Percentiles rank a stretch among this genome's conserved stretches.
Evolutionary conservation across 2,329 filamentous ascomycete genomes (phyloP).

Genomic region (Sphaerostilbella broomeana): DNA sequence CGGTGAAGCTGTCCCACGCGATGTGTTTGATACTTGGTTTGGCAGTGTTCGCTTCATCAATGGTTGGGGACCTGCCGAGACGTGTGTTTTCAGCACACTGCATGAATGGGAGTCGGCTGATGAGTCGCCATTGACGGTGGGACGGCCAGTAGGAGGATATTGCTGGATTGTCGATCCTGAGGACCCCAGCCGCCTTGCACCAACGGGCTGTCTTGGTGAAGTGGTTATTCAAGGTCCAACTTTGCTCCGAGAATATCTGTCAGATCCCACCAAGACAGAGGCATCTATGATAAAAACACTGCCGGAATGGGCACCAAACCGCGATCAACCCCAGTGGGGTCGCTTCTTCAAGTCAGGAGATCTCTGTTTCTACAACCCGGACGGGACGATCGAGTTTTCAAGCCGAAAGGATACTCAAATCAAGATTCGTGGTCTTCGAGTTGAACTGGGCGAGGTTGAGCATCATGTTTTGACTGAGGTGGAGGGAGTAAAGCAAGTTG

Average conservation of each 20-base stretch:
- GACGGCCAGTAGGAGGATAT: conserved; percentile 3
- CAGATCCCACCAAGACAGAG: conserved; percentile 2
- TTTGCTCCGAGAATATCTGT: conserved; percentile 6
- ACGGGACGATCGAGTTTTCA: conserved; percentile 1
- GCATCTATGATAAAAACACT: conserved; percentile 3
- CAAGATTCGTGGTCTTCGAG: conserved; percentile 1
- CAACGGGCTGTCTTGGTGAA: conserved; percentile 8
- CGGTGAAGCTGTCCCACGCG: conserved; percentile 4
- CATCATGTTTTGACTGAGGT: conserved; percentile 4
- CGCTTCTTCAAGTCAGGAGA: conserved; percentile 10
- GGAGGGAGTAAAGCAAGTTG: conserved; percentile 4
- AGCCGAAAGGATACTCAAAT: conserved; percentile 7
- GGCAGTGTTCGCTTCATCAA: conserved; percentile 3
- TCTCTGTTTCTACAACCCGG: conserved; percentile 2
- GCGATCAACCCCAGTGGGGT: background rate
- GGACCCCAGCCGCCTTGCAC: conserved; percentile 1
- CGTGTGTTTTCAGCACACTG: conserved; percentile 7
- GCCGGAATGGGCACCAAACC: conserved; percentile 2
- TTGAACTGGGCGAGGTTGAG: conserved; percentile 7
- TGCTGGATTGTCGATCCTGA: conserved; percentile 12
- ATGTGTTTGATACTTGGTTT: conserved; percentile 5
- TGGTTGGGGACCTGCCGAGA: conserved; percentile 6
- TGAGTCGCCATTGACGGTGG: conserved; percentile 5
- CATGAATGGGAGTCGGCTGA: conserved; percentile 1
- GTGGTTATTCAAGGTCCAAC: conserved; percentile 8